phyloP scores from a whole-genome alignment of 2,329 filamentous ascomycete species.

The Aspergillus fructus region DNA sequence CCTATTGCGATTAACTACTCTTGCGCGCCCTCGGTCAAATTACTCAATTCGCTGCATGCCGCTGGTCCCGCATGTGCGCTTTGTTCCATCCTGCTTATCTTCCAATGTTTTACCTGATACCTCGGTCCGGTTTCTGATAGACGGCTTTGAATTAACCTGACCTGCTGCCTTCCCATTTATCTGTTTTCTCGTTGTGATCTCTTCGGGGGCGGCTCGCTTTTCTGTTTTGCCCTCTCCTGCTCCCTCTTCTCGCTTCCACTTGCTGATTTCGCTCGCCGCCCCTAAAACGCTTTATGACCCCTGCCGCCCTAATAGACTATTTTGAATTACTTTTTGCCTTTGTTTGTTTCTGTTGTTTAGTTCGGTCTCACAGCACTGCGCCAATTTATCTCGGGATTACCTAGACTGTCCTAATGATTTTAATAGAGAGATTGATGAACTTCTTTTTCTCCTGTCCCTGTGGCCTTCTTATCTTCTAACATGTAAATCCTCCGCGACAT shows the following conservation, averaged over 20 bases:
- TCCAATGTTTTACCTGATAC: conserved; percentile 14
- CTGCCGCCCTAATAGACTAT: not conserved
- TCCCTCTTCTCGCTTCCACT: not conserved
- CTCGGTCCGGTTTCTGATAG: conserved; percentile 24
- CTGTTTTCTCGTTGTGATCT: conserved; percentile 2
- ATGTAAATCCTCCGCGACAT: not conserved
- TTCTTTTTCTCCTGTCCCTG: not conserved
- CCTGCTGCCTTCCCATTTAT: not conserved
- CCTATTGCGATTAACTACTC: not conserved
- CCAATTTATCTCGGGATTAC: not conserved
- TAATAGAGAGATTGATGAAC: conserved; percentile 3
- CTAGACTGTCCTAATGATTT: not conserved
- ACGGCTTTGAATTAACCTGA: conserved; percentile 17
- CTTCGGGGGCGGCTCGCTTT: not conserved
- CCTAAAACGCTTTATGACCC: not conserved
- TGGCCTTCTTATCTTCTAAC: not conserved
- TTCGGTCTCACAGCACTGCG: not conserved
- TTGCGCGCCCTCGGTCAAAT: conserved; percentile 2
- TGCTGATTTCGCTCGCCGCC: not conserved
- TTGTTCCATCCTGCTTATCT: conserved; percentile 10
- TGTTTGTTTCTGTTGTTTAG: not conserved
- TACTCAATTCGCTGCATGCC: conserved; percentile 6
- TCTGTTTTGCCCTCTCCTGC: not conserved
- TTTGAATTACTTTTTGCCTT: not conserved
- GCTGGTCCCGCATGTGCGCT: conserved; percentile 13